A percentile compares a stretch with the other conserved stretches of the same genome.
Conservation (phyloP, 192 early-diverging fungal species). For the Pilobolus umbonatus region DNA sequence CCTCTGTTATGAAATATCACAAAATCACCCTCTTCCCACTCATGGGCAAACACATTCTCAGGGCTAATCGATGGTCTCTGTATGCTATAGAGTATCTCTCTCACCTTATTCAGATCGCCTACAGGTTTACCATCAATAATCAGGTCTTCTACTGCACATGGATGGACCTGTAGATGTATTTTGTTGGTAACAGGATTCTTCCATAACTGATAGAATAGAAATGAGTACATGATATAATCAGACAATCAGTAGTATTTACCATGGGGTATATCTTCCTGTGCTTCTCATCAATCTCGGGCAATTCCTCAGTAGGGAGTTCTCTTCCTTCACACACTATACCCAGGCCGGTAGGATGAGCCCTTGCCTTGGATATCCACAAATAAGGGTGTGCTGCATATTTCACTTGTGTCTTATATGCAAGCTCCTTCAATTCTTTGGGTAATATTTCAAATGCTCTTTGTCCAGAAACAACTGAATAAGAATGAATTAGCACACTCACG, state of each 20-base stretch:
- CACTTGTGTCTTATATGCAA: constrained; percentile 31
- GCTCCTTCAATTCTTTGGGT: constrained; percentile 28
- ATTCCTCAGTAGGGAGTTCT: constrained; percentile 20
- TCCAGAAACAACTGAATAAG: constrained; percentile 29
- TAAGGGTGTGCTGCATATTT: constrained; percentile 36
- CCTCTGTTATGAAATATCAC: constrained; percentile 36
- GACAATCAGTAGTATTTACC: constrained; percentile 7
- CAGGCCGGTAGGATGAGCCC: constrained; percentile 23
- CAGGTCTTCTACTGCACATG: constrained; percentile 28
- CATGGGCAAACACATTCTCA: constrained; percentile 29
- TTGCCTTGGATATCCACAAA: constrained; percentile 33
- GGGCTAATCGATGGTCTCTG: constrained; percentile 32
- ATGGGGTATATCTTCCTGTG: constrained; percentile 34
- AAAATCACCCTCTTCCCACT: constrained; percentile 33
- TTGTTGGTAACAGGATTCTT: constrained; percentile 35
- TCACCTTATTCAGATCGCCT: constrained; percentile 29
- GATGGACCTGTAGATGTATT: constrained; percentile 34
- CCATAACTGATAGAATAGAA: constrained; percentile 19
- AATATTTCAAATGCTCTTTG: constrained; percentile 32
- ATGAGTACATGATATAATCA: neutral
- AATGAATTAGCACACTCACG: neutral
- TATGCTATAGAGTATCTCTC: constrained; percentile 27
- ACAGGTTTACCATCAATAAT: constrained; percentile 35
- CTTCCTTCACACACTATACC: constrained; percentile 32
- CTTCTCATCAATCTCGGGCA: constrained; percentile 25